phyloP scores from a whole-genome alignment of 2,329 filamentous ascomycete species.

The Pochonia chlamydosporia region DNA sequence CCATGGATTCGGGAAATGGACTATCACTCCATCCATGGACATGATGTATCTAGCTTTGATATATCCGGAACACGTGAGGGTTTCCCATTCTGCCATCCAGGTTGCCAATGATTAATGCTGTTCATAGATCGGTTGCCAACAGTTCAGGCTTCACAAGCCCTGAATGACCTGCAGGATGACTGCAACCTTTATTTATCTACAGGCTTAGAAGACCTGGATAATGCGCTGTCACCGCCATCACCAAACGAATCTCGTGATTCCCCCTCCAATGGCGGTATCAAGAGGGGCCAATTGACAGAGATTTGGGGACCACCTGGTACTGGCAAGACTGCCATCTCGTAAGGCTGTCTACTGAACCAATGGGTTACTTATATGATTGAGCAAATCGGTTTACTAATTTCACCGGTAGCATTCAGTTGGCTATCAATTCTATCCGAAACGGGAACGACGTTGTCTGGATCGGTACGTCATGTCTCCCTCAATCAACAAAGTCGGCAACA shows the following conservation, averaged over 20 bases:
- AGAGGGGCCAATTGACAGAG: slow-evolving; percentile 74
- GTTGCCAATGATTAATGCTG: not conserved
- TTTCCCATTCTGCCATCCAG: not conserved
- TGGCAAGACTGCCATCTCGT: slow-evolving; percentile 83
- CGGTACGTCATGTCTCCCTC: slow-evolving; percentile 50
- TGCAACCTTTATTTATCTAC: slow-evolving; percentile 49
- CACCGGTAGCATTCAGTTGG: slow-evolving; percentile 58
- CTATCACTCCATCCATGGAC: slow-evolving; percentile 53
- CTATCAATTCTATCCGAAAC: slow-evolving; percentile 55
- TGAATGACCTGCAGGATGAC: slow-evolving; percentile 52
- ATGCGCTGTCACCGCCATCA: slow-evolving; percentile 26
- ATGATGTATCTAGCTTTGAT: slow-evolving; percentile 57
- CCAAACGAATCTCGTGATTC: slow-evolving; percentile 11
- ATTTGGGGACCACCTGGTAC: slow-evolving; percentile 81
- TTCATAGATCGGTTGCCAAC: slow-evolving; percentile 67
- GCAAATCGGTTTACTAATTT: not conserved
- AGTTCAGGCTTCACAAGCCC: slow-evolving; percentile 66
- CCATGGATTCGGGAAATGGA: slow-evolving; percentile 40
- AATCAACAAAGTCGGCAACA: not conserved
- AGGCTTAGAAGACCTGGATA: slow-evolving; percentile 48
- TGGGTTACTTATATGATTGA: not conserved
- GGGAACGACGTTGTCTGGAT: slow-evolving; percentile 72
- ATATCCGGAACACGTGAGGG: slow-evolving; percentile 42
- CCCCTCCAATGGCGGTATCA: slow-evolving; percentile 49
- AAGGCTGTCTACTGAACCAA: slow-evolving; percentile 24